Evolutionary conservation across 495 filamentous ascomycete species (phyloP).

Genomic region (Podospora tetraspora): DNA sequence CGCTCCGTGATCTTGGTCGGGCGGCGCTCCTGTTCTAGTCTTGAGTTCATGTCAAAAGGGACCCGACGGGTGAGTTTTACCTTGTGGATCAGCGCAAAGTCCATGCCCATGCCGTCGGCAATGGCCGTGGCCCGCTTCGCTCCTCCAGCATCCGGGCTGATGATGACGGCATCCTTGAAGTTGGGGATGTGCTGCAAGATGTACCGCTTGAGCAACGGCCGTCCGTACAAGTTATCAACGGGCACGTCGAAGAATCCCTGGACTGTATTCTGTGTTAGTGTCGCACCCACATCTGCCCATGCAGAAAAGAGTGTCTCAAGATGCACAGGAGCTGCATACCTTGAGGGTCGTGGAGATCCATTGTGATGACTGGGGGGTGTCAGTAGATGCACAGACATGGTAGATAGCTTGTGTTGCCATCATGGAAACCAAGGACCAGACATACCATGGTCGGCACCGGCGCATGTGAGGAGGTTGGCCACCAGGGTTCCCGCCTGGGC

Average conservation of each 20-base stretch:
- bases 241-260: slow-evolving; percentile 99
- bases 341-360: slow-evolving; percentile 97
- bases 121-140: slow-evolving; percentile 97
- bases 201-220: slow-evolving; percentile 81
- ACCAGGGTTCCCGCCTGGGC: slow-evolving; percentile 95
- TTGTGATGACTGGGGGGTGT: slow-evolving; percentile 68
- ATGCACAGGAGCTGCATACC: slow-evolving; percentile 44
- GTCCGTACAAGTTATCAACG: slow-evolving; percentile 91
- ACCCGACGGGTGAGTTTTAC: slow-evolving; percentile 51
- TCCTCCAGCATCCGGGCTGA: slow-evolving; percentile 93
- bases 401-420: not conserved
- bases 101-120: slow-evolving; percentile 85
- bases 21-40: slow-evolving; percentile 69
- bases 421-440: slow-evolving; percentile 5
- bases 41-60: slow-evolving; percentile 26
- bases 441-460: slow-evolving; percentile 82
- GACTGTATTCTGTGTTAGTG: slow-evolving; percentile 22
- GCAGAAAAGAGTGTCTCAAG: not conserved
- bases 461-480: slow-evolving; percentile 89
- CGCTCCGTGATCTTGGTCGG: slow-evolving; percentile 85
- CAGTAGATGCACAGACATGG: slow-evolving; percentile 14
- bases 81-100: slow-evolving; percentile 97
- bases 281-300: slow-evolving; percentile 6
- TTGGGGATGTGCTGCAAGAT: slow-evolving; percentile 84
- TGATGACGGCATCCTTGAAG: slow-evolving; percentile 81